Percentiles rank a stretch among this genome's conserved stretches.
These are phyloP conservation scores for Ustilago shanxiensis DNA, from an alignment of 1,284 basidiomycete genomes.

Conservation along the genomic window DNA sequence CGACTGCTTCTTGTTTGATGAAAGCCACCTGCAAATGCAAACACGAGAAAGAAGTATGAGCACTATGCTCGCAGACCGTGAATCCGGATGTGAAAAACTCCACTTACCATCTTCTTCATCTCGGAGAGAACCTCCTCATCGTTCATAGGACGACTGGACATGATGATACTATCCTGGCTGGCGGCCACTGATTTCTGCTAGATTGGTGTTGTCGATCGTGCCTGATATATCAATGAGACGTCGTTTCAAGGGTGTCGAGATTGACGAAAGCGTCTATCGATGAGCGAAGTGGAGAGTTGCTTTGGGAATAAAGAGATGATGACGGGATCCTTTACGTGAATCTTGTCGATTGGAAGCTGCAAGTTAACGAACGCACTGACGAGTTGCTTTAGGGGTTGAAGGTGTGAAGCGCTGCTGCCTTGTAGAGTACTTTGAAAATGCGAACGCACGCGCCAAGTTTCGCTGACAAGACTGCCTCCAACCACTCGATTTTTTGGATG, in stretches of 20 bases:
- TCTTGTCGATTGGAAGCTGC: neutral
- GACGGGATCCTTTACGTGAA: no score
- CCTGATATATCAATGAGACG: neutral
- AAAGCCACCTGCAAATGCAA: constrained; percentile 58
- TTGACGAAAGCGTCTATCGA: neutral
- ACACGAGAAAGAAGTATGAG: neutral
- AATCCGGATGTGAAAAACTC: no score
- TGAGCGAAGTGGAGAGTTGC: neutral
- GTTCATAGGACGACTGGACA: constrained; percentile 78
- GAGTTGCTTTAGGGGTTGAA: neutral
- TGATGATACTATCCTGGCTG: constrained; percentile 23
- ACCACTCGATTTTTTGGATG: neutral
- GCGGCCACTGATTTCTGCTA: neutral
- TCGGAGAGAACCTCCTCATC: constrained; percentile 96
- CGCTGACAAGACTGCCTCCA: constrained; percentile 5
- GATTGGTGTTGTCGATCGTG: neutral
- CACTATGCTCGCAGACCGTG: neutral
- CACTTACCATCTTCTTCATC: constrained; percentile 94
- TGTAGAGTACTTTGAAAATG: neutral
- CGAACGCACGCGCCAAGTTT: constrained; percentile 39
- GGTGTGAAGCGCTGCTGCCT: neutral
- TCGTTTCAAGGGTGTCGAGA: neutral
- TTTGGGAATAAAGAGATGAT: neutral
- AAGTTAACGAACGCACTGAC: no score
- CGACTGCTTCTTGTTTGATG: constrained; percentile 70